These are phyloP conservation scores for Erythrophleum ivorense DNA, from an alignment of 331 rosid genomes.

Conservation along the genomic window DNA sequence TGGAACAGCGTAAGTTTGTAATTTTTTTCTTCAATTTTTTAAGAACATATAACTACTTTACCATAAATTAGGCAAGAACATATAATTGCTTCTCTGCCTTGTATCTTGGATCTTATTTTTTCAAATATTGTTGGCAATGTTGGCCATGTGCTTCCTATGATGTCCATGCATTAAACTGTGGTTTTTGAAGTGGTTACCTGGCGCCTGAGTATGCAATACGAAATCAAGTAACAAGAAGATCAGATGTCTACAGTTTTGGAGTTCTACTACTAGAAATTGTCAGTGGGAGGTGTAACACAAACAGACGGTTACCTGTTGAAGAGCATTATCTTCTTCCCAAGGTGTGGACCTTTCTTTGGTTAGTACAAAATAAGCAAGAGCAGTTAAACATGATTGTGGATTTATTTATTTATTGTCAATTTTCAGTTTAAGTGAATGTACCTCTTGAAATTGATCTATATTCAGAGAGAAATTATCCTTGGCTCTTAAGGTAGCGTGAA, in stretches of 20 bases:
- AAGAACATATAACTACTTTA: constrained; percentile 20
- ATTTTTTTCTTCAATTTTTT: constrained; percentile 23
- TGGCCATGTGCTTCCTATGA: constrained; percentile 13
- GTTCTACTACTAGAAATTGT: constrained; percentile 80
- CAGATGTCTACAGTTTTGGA: constrained; percentile 88
- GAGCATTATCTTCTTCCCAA: constrained; percentile 75
- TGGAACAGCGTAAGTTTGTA: constrained; percentile 76
- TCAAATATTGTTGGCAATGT: background rate
- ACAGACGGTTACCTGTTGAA: constrained; percentile 63
- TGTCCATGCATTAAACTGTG: constrained; percentile 11
- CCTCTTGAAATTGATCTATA: background rate
- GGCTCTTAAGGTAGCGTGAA: background rate
- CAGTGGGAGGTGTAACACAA: constrained; percentile 82
- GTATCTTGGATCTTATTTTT: constrained; percentile 8
- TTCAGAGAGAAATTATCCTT: background rate
- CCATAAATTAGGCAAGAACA: constrained; percentile 12
- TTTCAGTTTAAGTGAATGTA: background rate
- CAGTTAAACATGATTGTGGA: background rate
- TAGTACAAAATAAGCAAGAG: constrained; percentile 23
- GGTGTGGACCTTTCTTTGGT: constrained; percentile 52
- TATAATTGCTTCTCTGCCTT: constrained; percentile 7
- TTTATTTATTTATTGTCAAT: background rate
- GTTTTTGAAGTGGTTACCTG: constrained; percentile 73
- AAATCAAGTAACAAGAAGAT: constrained; percentile 88
- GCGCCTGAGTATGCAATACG: constrained; percentile 93